Conservation (phyloP, 129 eudicot species). For the Sambucus nigra region DNA sequence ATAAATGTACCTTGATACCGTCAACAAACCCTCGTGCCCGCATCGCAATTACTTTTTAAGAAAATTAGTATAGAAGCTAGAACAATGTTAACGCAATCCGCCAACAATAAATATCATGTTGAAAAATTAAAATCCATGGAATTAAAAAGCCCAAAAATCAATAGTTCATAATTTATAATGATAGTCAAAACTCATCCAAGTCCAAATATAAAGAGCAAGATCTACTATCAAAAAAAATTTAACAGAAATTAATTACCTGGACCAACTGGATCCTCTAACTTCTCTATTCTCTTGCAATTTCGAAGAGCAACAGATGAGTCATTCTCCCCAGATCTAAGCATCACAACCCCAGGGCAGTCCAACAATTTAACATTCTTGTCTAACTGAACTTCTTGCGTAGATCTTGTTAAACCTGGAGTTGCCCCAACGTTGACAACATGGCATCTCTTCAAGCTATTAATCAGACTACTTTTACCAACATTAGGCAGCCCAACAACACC, state of each 20-base stretch:
- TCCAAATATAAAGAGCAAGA: too few species aligned
- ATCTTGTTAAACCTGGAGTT: constrained; percentile 88
- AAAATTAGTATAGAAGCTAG: too few species aligned
- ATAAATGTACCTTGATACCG: too few species aligned
- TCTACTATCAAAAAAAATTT: background rate
- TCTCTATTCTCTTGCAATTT: constrained; percentile 95
- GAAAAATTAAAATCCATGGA: too few species aligned
- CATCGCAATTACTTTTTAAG: too few species aligned
- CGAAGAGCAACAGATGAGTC: constrained; percentile 89
- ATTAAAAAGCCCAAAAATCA: too few species aligned
- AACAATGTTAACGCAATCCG: too few species aligned
- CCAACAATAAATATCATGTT: too few species aligned
- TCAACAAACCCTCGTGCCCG: too few species aligned
- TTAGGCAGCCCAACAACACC: constrained; percentile 91
- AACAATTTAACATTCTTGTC: constrained; percentile 81
- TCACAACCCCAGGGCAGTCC: constrained; percentile 98
- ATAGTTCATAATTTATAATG: too few species aligned
- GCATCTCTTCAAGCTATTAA: constrained; percentile 82
- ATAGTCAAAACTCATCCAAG: too few species aligned
- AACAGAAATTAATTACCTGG: constrained; percentile 55
- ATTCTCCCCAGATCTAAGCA: constrained; percentile 70
- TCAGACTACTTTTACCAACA: constrained; percentile 91
- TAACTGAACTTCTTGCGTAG: constrained; percentile 92
- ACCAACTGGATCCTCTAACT: constrained; percentile 78
- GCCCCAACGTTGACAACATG: constrained; percentile 95